These are phyloP conservation scores for Aspergillus sp. DNA, from an alignment of 2,329 filamentous ascomycete genomes.

Conservation along the genomic window DNA sequence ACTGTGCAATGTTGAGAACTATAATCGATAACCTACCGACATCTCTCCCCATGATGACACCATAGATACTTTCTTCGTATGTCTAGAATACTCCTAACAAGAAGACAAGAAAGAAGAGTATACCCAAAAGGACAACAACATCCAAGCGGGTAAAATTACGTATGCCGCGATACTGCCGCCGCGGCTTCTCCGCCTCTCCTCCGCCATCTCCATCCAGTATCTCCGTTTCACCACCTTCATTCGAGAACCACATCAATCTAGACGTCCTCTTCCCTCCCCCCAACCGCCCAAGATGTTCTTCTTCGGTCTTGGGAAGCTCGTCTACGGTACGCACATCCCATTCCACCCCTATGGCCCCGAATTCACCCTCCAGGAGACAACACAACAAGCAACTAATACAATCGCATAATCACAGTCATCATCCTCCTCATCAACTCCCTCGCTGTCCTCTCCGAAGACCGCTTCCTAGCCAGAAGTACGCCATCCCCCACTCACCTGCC, in stretches of 20 bases:
- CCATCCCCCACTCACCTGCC: constrained; percentile 9
- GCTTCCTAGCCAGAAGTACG: constrained; percentile 79
- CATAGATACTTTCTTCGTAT: background rate
- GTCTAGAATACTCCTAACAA: background rate
- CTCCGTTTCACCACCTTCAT: too few species aligned
- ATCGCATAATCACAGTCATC: constrained; percentile 56
- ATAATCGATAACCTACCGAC: constrained; percentile 12
- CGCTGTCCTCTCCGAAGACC: constrained; percentile 90
- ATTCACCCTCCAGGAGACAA: background rate
- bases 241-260: constrained; percentile 11
- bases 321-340: constrained; percentile 61
- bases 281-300: constrained; percentile 62
- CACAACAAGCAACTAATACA: background rate
- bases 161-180: background rate
- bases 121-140: background rate
- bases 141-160: background rate
- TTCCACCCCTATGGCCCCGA: background rate
- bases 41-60: constrained; percentile 28
- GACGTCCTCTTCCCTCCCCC: background rate
- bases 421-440: constrained; percentile 92
- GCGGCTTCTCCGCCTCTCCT: background rate
- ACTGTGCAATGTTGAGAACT: background rate
- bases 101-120: background rate
- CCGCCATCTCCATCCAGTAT: background rate
- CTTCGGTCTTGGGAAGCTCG: constrained; percentile 68